A percentile compares a stretch with the other conserved stretches of the same genome.
These are phyloP conservation scores for Aspergillus conjunctus DNA, from an alignment of 495 filamentous ascomycete species.

Conservation along the genomic window DNA sequence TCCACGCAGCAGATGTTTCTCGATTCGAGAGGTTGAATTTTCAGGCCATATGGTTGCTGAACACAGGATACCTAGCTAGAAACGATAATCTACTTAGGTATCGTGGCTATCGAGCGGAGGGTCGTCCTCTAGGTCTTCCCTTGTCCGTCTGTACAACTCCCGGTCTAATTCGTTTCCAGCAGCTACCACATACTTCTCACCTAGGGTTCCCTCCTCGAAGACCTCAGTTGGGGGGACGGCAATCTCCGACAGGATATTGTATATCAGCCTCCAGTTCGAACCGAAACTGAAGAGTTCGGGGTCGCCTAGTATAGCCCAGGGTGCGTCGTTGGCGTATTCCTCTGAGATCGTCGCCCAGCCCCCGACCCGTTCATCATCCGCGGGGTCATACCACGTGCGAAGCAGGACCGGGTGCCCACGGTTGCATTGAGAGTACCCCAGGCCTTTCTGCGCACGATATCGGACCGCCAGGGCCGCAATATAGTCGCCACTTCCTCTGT, in stretches of 20 bases:
- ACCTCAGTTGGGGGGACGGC: not conserved
- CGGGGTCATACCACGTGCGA: not conserved
- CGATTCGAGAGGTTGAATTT: no score
- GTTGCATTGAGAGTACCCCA: not conserved
- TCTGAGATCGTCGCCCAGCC: not conserved
- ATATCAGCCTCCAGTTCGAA: not conserved
- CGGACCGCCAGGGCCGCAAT: conserved; percentile 7
- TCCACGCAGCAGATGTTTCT: no score
- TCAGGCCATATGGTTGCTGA: no score
- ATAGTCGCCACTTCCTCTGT: conserved; percentile 4
- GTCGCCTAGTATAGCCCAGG: not conserved
- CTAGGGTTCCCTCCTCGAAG: not conserved
- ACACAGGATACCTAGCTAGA: no score
- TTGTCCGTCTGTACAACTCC: conserved; percentile 5
- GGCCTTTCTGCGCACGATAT: not conserved
- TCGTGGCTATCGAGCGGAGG: no score
- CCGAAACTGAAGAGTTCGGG: not conserved
- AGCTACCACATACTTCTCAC: not conserved
- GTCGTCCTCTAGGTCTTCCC: conserved; percentile 4
- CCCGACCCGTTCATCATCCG: not conserved
- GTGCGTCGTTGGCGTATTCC: not conserved
- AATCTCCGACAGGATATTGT: conserved; percentile 2
- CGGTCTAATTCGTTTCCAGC: not conserved
- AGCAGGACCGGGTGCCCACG: not conserved
- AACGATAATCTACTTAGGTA: no score